Evolutionary conservation across 768 basidiomycete species (phyloP), one percentile per base, ranked within the genome.

Genomic region (Pleurotus tuber-regium): DNA sequence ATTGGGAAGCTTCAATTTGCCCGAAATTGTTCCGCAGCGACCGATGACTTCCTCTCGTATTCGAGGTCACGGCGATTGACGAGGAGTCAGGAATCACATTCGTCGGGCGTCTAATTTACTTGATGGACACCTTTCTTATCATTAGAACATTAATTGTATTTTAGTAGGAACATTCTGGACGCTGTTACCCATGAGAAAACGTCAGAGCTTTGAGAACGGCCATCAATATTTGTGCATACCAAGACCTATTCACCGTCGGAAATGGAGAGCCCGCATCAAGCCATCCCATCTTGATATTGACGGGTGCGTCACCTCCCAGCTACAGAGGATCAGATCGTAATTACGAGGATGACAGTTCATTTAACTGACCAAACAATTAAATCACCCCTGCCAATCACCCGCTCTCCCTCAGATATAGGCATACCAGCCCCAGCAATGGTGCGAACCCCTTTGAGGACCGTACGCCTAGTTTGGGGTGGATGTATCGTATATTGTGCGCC

Each of bases 341-440:
- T 38, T n/a, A 21, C n/a, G 21, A 36, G 12, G 7, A 30, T 14
- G 24, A 41, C 26, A 28, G 16, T 40, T 24, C 6, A 24, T 29
- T 28, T 4, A 6, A 65, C 72, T 51, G 56, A 82, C 79, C 70
- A 72, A 57, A 82, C 66, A 50, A 80, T 67, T 59, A 82, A 65
- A 59, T 80, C 76, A 11, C 80, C 79, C 53, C 72, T 70, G 30
- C 78, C 75, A 46, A 74, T 58, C 23, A 70, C 59, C 61, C 68
- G 65, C 23, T 73, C 69, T 38, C 71, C 65, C 10, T 72, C 69
- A 38, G 72, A 67, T 25, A 77, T 66, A 33, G 82, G 83, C 83
- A 85, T 84, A 12, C 46, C 46, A 21, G 46, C 46, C 14, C 46
- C 46, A 18, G 31, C 18, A n/a, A 48, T 48, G 6, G 31, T 48